Base-by-base conservation (phyloP, 2,329 filamentous ascomycete species). In the Ceratocystis destructans region DNA sequence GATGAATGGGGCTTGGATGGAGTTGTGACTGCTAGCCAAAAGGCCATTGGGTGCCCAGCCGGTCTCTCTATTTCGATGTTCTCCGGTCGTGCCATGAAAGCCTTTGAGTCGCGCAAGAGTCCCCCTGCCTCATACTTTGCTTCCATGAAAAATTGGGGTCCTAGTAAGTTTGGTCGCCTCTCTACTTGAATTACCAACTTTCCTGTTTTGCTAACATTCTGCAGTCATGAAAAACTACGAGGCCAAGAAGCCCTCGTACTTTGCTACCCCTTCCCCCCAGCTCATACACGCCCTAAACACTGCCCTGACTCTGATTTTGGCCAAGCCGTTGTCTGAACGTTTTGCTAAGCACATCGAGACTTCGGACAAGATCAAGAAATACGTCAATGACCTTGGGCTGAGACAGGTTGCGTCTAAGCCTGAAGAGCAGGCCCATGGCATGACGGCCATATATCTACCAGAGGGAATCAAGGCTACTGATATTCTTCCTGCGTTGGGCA, bases 211-310 rank as follows among this genome's bases (percentile, higher is more conserved):
- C 62, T 45, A 55, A 22, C 20, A 62, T 25, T 22, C 10, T 28
- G 31, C 17, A 89, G 88, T 99, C 77, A 97, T 99, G 93, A 86
- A 94, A 79, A 97, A 96, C 79, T 99, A 99, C 77, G 94, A 99
- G 79, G 90, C 90, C 70, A 90, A 92, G 80, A 99, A 97, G 80
- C 85, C 94, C 46, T 96, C 91, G 1, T 99, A 99, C 81, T 99
- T 99, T 74, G 94, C 94, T 46, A 99, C 94, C 1, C 94, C 94
- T 0, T 91, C 92, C 3, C 94, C 94, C 15, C 94, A 99, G 77
- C 84, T 99, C 63, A 82, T 99, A 71, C 93, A 89, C 76, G 94
- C 94, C 61, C 83, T 99, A 45, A 88, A 99, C 81, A 96, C 92
- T 7, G 83, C 91, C 1, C 82, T 99, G 33, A 87, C 81, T 66